A percentile compares a stretch with the other conserved stretches of the same genome.
These are phyloP conservation scores for Sanghuangporus sanghuang DNA, from an alignment of 1,284 basidiomycete genomes.

Conservation along the genomic window DNA sequence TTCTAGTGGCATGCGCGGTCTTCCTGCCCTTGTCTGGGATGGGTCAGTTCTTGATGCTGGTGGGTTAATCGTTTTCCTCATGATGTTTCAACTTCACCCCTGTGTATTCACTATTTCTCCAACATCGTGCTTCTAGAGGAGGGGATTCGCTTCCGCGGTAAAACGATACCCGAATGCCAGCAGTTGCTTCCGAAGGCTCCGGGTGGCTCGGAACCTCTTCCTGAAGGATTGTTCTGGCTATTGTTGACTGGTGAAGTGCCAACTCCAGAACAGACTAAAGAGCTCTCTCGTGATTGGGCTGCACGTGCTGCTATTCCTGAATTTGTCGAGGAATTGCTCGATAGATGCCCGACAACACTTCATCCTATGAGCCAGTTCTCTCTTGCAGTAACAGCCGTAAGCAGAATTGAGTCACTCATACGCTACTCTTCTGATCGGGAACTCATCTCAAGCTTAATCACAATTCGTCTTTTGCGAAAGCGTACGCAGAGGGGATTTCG, in stretches of 20 bases:
- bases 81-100: constrained; percentile 4
- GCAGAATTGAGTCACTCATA: constrained; percentile 27
- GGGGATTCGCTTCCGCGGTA: constrained; percentile 94
- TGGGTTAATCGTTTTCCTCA: constrained; percentile 27
- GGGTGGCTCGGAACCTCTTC: constrained; percentile 86
- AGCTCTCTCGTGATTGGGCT: constrained; percentile 89
- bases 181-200: constrained; percentile 81
- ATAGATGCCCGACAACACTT: constrained; percentile 88
- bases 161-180: constrained; percentile 90
- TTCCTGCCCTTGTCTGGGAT: constrained; percentile 89
- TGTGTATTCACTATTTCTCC: neutral
- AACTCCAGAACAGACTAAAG: constrained; percentile 79
- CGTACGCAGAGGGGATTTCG: constrained; percentile 87
- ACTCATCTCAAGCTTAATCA: constrained; percentile 72
- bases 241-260: constrained; percentile 92
- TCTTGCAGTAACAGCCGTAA: constrained; percentile 87
- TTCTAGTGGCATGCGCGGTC: constrained; percentile 85
- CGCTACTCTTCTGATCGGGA: constrained; percentile 1
- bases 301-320: constrained; percentile 84
- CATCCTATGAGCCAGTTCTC: constrained; percentile 98
- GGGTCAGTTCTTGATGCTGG: constrained; percentile 92
- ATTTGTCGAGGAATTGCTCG: constrained; percentile 91
- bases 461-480: constrained; percentile 95
- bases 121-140: constrained; percentile 52
- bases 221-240: constrained; percentile 95